Percentiles rank a stretch among this genome's conserved stretches.
These are phyloP conservation scores for Mycena filopes DNA, from an alignment of 768 basidiomycete genomes.

Conservation along the genomic window DNA sequence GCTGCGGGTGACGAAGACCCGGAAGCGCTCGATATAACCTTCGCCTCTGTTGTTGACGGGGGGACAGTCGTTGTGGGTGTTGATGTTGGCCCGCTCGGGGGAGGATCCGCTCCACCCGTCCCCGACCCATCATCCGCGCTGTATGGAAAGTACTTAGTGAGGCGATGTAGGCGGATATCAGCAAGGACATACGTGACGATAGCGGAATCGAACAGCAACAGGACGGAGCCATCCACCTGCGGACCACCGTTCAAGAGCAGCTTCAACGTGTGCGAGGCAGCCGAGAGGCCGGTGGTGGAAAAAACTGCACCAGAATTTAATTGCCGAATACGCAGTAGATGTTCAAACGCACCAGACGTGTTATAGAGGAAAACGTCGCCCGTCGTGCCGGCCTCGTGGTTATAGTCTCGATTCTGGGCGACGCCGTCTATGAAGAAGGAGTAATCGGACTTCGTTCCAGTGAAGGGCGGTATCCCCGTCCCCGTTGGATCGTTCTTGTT, in stretches of 20 bases:
- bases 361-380: conserved; percentile 18
- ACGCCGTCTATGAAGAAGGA: conserved; percentile 20
- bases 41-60: background rate
- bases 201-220: conserved; percentile 19
- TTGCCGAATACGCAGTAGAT: background rate
- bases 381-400: conserved; percentile 16
- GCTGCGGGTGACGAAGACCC: background rate
- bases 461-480: conserved; percentile 17
- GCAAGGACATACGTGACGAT: conserved; percentile 16
- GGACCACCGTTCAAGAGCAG: conserved; percentile 15
- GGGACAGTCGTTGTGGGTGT: background rate
- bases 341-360: conserved; percentile 11
- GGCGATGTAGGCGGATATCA: background rate
- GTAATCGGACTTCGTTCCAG: conserved; percentile 19
- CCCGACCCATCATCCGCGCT: conserved; percentile 15
- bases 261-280: conserved; percentile 10
- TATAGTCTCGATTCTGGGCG: conserved; percentile 9
- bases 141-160: background rate
- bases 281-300: conserved; percentile 5
- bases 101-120: background rate
- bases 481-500: conserved; percentile 4
- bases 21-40: background rate
- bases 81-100: background rate
- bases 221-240: conserved; percentile 9
- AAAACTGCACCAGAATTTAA: background rate